These are phyloP conservation scores for Rhynchosporium secalis DNA, from an alignment of 2,329 filamentous ascomycete species.

Conservation along the genomic window DNA sequence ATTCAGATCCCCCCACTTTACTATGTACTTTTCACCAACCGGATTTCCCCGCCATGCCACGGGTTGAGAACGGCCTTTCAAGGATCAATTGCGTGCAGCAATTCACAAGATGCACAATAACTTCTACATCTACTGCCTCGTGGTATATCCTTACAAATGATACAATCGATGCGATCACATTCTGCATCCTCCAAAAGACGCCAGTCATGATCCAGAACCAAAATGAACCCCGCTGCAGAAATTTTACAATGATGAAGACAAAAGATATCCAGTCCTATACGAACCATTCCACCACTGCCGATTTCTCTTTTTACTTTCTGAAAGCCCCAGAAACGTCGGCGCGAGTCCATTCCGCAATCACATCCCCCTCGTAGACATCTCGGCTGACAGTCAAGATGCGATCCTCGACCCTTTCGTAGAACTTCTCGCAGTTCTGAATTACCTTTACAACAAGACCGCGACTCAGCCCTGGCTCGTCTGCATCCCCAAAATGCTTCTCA, in stretches of 20 bases:
- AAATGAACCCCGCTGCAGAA: neutral
- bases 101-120: neutral
- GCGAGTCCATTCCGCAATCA: slow-evolving; percentile 66
- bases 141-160: slow-evolving; percentile 29
- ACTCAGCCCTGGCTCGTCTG: slow-evolving; percentile 63
- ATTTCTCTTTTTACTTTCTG: slow-evolving; percentile 29
- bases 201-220: slow-evolving; percentile 9
- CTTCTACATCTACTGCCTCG: slow-evolving; percentile 13
- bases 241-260: slow-evolving; percentile 7
- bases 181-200: slow-evolving; percentile 11
- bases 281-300: neutral
- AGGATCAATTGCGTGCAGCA: neutral
- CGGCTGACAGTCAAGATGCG: slow-evolving; percentile 60
- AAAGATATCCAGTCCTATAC: slow-evolving; percentile 11
- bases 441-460: slow-evolving; percentile 58
- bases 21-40: slow-evolving; percentile 15
- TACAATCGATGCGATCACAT: slow-evolving; percentile 13
- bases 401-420: slow-evolving; percentile 62
- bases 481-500: slow-evolving; percentile 95
- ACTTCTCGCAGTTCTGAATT: slow-evolving; percentile 60
- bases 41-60: slow-evolving; percentile 15
- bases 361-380: slow-evolving; percentile 64
- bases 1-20: neutral
- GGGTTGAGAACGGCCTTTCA: neutral
- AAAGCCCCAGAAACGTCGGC: slow-evolving; percentile 63